phyloP scores from a whole-genome alignment of 768 basidiomycete genomes.

The Suillus alpinus region DNA sequence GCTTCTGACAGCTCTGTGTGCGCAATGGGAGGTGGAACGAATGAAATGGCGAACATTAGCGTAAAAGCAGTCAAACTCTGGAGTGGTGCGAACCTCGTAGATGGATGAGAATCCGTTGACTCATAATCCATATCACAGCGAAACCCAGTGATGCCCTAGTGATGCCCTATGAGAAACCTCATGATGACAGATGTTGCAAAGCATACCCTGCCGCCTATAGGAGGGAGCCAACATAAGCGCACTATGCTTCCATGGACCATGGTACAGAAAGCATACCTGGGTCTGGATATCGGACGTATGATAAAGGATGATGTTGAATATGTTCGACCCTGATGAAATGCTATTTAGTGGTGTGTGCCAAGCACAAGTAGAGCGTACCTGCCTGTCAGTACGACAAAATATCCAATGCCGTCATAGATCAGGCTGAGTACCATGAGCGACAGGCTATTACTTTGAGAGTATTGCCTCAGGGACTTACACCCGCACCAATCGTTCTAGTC shows the following conservation, averaged over 20 bases:
- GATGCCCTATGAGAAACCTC: neutral
- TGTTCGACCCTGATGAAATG: slow-evolving; percentile 40
- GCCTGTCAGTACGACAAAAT: slow-evolving; percentile 58
- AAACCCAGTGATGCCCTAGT: slow-evolving; percentile 35
- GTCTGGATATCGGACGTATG: slow-evolving; percentile 35
- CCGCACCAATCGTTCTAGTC: slow-evolving; percentile 24
- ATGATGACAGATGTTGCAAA: neutral
- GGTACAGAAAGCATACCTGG: slow-evolving; percentile 35
- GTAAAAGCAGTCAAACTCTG: neutral
- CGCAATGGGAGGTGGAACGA: neutral
- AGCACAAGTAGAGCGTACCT: slow-evolving; percentile 2
- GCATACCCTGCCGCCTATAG: slow-evolving; percentile 51
- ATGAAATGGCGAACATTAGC: neutral
- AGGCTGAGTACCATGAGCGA: slow-evolving; percentile 40
- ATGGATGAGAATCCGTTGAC: slow-evolving; percentile 56
- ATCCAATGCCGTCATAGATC: slow-evolving; percentile 68
- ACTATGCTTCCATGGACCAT: slow-evolving; percentile 22
- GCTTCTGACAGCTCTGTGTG: slow-evolving; percentile 24
- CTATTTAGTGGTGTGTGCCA: slow-evolving; percentile 29
- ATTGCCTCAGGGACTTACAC: slow-evolving; percentile 34
- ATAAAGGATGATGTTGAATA: slow-evolving; percentile 51
- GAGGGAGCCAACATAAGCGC: slow-evolving; percentile 8
- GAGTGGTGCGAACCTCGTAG: slow-evolving; percentile 41
- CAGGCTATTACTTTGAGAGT: slow-evolving; percentile 6
- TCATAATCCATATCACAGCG: slow-evolving; percentile 60